These are phyloP conservation scores for Tolypocladium nubicola DNA, from an alignment of 2,329 filamentous ascomycete genomes.

Conservation along the genomic window DNA sequence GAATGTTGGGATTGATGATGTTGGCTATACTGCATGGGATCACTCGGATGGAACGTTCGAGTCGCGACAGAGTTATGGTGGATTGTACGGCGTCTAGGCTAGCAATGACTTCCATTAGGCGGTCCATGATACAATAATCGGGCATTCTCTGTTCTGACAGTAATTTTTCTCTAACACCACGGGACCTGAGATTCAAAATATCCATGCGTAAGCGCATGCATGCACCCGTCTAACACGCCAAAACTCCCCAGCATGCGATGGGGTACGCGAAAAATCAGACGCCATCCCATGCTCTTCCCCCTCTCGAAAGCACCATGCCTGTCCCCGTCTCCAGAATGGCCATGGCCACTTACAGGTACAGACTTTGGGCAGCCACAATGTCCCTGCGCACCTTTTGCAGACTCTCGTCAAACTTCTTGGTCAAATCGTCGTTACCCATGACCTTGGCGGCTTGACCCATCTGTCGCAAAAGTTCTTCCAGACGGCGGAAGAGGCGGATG, in stretches of 20 bases:
- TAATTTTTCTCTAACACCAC: not conserved
- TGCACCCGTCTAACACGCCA: not conserved
- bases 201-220: not conserved
- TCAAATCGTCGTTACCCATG: constrained; percentile 93
- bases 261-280: not conserved
- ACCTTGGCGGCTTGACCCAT: constrained; percentile 94
- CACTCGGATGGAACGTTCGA: not conserved
- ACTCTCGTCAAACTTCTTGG: constrained; percentile 82
- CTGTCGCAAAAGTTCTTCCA: constrained; percentile 89
- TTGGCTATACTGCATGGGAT: not conserved
- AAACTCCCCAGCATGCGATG: not conserved
- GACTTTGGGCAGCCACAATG: constrained; percentile 86
- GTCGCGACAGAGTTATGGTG: not conserved
- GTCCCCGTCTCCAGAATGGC: not conserved
- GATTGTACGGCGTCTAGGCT: not conserved
- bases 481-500: constrained; percentile 87
- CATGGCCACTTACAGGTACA: constrained; percentile 55
- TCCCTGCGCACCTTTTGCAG: constrained; percentile 81
- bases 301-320: not conserved
- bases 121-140: not conserved
- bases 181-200: not conserved
- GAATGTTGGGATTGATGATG: too few relatives aligned
- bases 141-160: not conserved
- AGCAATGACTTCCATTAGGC: too few relatives aligned
- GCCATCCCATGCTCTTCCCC: not conserved